These are phyloP conservation scores for Daldinia bambusicola DNA, from an alignment of 495 filamentous ascomycete species.

Conservation along the genomic window DNA sequence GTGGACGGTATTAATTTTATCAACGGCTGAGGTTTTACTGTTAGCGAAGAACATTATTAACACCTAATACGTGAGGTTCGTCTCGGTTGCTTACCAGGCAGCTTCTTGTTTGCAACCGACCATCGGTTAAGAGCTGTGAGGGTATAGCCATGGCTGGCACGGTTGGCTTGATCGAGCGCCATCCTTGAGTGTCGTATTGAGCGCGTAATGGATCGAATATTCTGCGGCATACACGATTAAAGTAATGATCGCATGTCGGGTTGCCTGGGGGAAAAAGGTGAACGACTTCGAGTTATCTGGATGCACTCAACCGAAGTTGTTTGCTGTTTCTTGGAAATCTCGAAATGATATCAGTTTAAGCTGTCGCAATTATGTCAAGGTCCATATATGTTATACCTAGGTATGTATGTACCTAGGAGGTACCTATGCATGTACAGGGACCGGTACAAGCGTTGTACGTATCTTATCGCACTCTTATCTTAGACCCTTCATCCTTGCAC, in stretches of 20 bases:
- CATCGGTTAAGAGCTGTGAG: conserved; percentile 80
- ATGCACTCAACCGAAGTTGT: not conserved
- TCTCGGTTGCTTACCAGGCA: conserved; percentile 62
- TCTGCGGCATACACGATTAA: conserved; percentile 25
- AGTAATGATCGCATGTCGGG: conserved; percentile 23
- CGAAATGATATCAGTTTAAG: no score
- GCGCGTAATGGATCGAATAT: not conserved
- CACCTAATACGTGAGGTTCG: not conserved
- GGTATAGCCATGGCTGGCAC: conserved; percentile 58
- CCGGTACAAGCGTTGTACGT: not conserved
- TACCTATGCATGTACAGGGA: no score
- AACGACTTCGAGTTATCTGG: not conserved
- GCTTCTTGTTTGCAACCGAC: conserved; percentile 77
- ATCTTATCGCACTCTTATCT: not conserved
- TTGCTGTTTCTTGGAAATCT: no score
- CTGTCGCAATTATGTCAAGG: no score
- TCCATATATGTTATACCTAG: no score
- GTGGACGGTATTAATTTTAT: conserved; percentile 81
- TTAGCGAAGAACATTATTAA: conserved; percentile 19
- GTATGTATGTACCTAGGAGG: no score
- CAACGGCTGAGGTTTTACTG: conserved; percentile 56
- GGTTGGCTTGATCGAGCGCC: conserved; percentile 30
- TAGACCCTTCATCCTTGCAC: not conserved
- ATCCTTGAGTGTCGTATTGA: conserved; percentile 16
- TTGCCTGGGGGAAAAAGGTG: not conserved